A percentile compares a stretch with the other conserved stretches of the same genome.
Conservation (phyloP, 2,329 filamentous ascomycete genomes). For the Aureobasidium zeae region DNA sequence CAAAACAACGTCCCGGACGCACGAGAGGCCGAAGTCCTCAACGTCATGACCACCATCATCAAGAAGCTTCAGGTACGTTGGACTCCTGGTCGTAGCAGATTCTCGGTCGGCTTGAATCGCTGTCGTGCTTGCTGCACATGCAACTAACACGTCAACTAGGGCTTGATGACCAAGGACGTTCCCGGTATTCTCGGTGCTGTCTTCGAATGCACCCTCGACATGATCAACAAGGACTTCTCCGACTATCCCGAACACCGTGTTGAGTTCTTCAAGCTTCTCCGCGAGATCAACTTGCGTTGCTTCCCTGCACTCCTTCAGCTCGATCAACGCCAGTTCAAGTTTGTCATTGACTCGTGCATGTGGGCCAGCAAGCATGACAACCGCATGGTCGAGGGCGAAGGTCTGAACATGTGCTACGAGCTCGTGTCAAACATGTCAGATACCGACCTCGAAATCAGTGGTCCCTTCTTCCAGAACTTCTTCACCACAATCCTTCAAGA, state of each 20-base stretch:
- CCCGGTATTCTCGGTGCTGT: slow-evolving; percentile 97
- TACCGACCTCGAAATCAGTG: slow-evolving; percentile 74
- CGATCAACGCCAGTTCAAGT: slow-evolving; percentile 95
- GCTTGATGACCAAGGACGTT: slow-evolving; percentile 96
- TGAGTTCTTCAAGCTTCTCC: slow-evolving; percentile 96
- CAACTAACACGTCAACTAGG: slow-evolving; percentile 42
- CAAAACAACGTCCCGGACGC: slow-evolving; percentile 94
- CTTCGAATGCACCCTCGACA: slow-evolving; percentile 95
- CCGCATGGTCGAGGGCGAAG: slow-evolving; percentile 90
- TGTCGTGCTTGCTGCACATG: slow-evolving; percentile 16
- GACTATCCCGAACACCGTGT: slow-evolving; percentile 98
- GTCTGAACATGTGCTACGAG: slow-evolving; percentile 96
- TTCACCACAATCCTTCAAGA: slow-evolving; percentile 93
- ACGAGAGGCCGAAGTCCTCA: slow-evolving; percentile 90
- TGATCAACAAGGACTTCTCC: slow-evolving; percentile 99
- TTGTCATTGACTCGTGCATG: slow-evolving; percentile 98
- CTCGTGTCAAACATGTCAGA: slow-evolving; percentile 96
- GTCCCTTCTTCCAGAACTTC: slow-evolving; percentile 96
- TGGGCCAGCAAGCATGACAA: slow-evolving; percentile 99
- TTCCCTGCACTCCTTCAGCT: slow-evolving; percentile 92
- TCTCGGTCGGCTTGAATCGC: slow-evolving; percentile 29
- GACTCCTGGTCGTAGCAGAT: slow-evolving; percentile 44
- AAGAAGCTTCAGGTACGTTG: slow-evolving; percentile 86
- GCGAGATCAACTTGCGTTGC: slow-evolving; percentile 93
- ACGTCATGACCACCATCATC: slow-evolving; percentile 96